These are phyloP conservation scores for Serpula lacrymans DNA, from an alignment of 768 basidiomycete species.

Conservation along the genomic window DNA sequence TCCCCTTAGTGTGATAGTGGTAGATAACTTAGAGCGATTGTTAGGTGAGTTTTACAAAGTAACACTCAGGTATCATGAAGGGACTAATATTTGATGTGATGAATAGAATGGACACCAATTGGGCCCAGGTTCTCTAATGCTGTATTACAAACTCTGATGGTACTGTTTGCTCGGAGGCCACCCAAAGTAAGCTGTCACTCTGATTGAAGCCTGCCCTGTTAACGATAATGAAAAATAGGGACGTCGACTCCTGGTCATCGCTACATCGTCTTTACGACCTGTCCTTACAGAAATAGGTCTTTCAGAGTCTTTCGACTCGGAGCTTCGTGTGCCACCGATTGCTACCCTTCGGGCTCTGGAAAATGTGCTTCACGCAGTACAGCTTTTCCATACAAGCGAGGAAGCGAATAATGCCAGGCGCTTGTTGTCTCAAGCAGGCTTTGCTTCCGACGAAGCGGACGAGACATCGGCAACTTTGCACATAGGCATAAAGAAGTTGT, in stretches of 20 bases:
- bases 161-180: conserved; percentile 83
- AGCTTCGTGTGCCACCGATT: conserved; percentile 83
- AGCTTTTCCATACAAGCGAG: conserved; percentile 60
- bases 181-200: conserved; percentile 67
- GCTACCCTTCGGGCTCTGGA: conserved; percentile 69
- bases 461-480: conserved; percentile 50
- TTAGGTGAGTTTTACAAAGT: conserved; percentile 55
- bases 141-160: conserved; percentile 86
- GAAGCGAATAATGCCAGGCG: conserved; percentile 58
- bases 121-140: conserved; percentile 96
- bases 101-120: conserved; percentile 90
- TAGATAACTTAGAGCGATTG: conserved; percentile 91
- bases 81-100: conserved; percentile 1
- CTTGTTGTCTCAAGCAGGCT: conserved; percentile 73
- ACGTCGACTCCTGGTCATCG: conserved; percentile 86
- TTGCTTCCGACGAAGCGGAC: conserved; percentile 47
- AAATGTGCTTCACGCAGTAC: conserved; percentile 71
- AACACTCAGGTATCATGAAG: not conserved
- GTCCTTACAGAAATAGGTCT: conserved; percentile 88
- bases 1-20: conserved; percentile 91
- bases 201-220: conserved; percentile 3
- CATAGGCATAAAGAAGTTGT: conserved; percentile 91
- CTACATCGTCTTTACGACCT: conserved; percentile 85
- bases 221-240: conserved; percentile 56
- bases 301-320: conserved; percentile 84